Percentiles rank a stretch among this genome's conserved stretches.
phyloP scores from a whole-genome alignment of 2,329 filamentous ascomycete genomes.

The Nemania sp. region DNA sequence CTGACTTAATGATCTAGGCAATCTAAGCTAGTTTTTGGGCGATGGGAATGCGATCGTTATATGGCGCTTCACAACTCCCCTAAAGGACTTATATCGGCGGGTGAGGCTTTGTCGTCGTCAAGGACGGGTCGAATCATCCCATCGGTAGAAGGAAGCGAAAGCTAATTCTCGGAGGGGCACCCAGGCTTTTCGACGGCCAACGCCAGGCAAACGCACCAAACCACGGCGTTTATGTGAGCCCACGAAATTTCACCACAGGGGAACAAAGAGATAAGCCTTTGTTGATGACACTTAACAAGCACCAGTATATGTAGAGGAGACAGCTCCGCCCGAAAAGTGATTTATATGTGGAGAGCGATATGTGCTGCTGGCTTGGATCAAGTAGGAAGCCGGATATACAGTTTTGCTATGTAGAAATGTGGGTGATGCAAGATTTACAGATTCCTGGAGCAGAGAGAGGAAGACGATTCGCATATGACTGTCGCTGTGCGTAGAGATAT shows the following conservation, averaged over 20 bases:
- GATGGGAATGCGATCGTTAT: slow-evolving; percentile 55
- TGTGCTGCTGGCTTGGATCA: background rate
- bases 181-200: slow-evolving; percentile 47
- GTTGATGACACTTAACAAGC: slow-evolving; percentile 9
- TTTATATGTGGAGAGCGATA: background rate
- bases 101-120: slow-evolving; percentile 52
- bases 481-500: background rate
- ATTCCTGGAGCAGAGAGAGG: slow-evolving; percentile 15
- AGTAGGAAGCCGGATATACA: slow-evolving; percentile 2
- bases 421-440: slow-evolving; percentile 8
- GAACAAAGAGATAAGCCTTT: slow-evolving; percentile 44
- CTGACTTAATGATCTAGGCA: slow-evolving; percentile 45
- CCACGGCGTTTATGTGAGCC: slow-evolving; percentile 6
- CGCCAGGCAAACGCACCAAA: slow-evolving; percentile 12
- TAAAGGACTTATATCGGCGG: slow-evolving; percentile 56
- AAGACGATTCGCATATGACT: slow-evolving; percentile 6
- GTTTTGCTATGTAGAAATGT: slow-evolving; percentile 11
- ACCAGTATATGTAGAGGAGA: background rate
- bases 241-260: slow-evolving; percentile 49
- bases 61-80: slow-evolving; percentile 59
- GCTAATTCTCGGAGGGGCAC: slow-evolving; percentile 46
- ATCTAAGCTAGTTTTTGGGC: slow-evolving; percentile 43
- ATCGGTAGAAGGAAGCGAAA: slow-evolving; percentile 47
- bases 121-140: slow-evolving; percentile 55
- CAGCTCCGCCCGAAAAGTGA: slow-evolving; percentile 3